These are phyloP conservation scores for Pythium graminicola DNA, from an alignment of 352 stramenopile genomes.

Conservation along the genomic window DNA sequence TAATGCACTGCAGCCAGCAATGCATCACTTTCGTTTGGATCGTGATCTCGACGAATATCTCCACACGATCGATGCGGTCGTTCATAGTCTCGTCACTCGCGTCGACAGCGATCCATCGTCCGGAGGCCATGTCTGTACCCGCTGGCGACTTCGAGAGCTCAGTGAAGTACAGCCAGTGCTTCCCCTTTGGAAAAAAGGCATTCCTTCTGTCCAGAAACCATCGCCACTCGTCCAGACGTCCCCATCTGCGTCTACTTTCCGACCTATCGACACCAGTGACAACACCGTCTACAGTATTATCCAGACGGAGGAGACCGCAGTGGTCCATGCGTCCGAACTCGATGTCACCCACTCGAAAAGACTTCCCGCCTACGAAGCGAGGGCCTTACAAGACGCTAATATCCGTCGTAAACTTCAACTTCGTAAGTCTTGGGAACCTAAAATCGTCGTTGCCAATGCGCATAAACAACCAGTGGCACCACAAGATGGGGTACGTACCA, in stretches of 20 bases:
- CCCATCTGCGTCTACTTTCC: not conserved
- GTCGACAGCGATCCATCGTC: not conserved
- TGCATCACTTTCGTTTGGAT: slow-evolving; percentile 48
- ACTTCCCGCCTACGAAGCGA: slow-evolving; percentile 24
- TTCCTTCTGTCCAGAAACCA: slow-evolving; percentile 18
- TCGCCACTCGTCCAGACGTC: slow-evolving; percentile 11
- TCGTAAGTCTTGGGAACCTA: slow-evolving; percentile 50
- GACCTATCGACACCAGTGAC: not conserved
- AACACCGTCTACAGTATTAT: not conserved
- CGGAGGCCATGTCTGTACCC: slow-evolving; percentile 1
- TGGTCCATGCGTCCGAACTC: not conserved
- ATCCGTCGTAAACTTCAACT: slow-evolving; percentile 51
- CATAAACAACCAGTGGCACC: not conserved
- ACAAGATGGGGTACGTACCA: not conserved
- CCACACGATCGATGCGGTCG: slow-evolving; percentile 34
- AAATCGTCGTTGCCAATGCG: slow-evolving; percentile 1
- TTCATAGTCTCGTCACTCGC: slow-evolving; percentile 31
- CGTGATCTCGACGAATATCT: slow-evolving; percentile 35
- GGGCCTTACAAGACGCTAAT: slow-evolving; percentile 34
- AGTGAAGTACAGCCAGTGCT: slow-evolving; percentile 38
- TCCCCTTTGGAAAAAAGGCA: slow-evolving; percentile 33
- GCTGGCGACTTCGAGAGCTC: slow-evolving; percentile 32
- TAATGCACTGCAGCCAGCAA: slow-evolving; percentile 38
- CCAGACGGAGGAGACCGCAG: not conserved
- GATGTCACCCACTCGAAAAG: slow-evolving; percentile 1